A percentile compares a stretch with the other conserved stretches of the same genome.
Evolutionary conservation across 176 grass and related monocot genomes (phyloP).

Genomic region (Paspalum notatum): DNA sequence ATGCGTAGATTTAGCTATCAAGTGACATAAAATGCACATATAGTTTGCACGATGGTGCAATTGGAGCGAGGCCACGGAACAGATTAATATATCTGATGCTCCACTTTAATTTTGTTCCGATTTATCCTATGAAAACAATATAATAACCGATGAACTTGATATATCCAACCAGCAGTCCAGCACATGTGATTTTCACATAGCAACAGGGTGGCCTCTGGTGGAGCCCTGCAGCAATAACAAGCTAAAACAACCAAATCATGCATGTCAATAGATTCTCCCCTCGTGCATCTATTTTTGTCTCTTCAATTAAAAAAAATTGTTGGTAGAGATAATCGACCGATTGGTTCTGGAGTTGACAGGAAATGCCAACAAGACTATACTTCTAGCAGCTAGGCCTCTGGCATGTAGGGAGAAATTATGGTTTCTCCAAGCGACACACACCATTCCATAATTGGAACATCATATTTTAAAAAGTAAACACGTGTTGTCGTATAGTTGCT

Average conservation of each 20-base stretch:
- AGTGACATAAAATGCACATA: background rate
- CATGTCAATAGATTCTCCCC: conserved; percentile 6
- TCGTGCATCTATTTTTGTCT: background rate
- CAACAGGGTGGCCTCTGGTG: conserved; percentile 19
- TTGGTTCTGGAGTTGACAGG: too few relatives aligned
- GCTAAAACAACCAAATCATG: conserved; percentile 1
- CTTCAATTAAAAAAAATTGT: background rate
- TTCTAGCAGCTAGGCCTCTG: too few relatives aligned
- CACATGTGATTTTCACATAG: conserved; percentile 26
- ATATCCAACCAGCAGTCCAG: conserved; percentile 7
- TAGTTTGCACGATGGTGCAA: background rate
- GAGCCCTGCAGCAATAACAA: background rate
- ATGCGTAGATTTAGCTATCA: background rate
- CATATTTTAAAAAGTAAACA: too few relatives aligned
- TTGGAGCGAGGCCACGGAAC: too few relatives aligned
- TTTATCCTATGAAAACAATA: background rate
- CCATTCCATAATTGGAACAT: too few relatives aligned
- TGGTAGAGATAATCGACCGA: background rate
- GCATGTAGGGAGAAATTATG: too few relatives aligned
- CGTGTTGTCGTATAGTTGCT: too few relatives aligned
- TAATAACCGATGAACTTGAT: background rate
- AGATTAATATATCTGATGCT: background rate
- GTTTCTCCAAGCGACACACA: too few relatives aligned
- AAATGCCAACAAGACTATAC: too few relatives aligned
- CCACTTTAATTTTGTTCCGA: conserved; percentile 2